Evolutionary conservation across 192 early-diverging fungal species (phyloP), one percentile per base, ranked within the genome.

Genomic region (Jimgerdemannia flammicorona): DNA sequence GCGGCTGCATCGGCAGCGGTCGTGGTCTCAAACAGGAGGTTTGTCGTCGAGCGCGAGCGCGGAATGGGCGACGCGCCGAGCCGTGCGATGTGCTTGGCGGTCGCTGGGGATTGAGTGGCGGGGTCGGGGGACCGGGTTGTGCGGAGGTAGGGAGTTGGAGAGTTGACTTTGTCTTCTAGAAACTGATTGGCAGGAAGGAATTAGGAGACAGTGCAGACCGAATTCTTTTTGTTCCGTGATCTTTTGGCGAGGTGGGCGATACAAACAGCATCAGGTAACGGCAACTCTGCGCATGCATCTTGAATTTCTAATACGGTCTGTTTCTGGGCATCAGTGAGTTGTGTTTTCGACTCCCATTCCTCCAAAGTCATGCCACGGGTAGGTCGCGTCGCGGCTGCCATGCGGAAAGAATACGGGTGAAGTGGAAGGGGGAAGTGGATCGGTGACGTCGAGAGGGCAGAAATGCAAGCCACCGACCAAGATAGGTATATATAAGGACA

Each of bases 321-420:
- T 43, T 81, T 78, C 75, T 90, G 82, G 41, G 80, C 43, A 44
- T 88, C 87, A 59, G 77, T 77, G 4, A 91, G 74, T 17, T 78
- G 82, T 3, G 85, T 82, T 68, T 85, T 85, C 41, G 82, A 79
- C 66, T 90, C 89, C 89, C 89, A 90, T 70, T 89, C 86, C 72
- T 87, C 85, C 29, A 86, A 59, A 8, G 80, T 83, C 70, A 78
- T 79, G 44, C 75, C 75, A 29, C 29, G 29, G 29, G 29, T 29
- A 29, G 29, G 29, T 29, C 29, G 29, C 29, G 29, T 29, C 29
- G 29, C 29, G 29, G 29, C 29, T 29, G 29, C 29, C 29, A 29
- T 29, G 29, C 29, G 29, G 29, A 29, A 29, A 29, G 29, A 29
- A 29, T 29, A 29, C 29, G 29, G 29, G 29, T 29, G 29, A 29